Evolutionary conservation across 352 stramenopile genomes (phyloP), one percentile per base, ranked within the genome.

Genomic region (Phytopythium mirpurense): DNA sequence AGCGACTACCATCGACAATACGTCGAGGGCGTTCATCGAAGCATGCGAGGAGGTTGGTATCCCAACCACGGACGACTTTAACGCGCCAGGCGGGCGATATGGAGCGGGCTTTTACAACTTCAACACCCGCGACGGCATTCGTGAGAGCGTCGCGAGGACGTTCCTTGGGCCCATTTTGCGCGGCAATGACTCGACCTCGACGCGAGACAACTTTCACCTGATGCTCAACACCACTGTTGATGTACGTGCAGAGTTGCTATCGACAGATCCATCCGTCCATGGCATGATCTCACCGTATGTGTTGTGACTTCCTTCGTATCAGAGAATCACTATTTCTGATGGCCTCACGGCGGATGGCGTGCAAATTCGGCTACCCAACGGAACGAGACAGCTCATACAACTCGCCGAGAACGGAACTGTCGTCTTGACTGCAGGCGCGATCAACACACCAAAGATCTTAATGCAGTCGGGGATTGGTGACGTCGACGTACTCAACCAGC

Each of bases 81-180:
- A 97, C 55, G 70, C 74, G 24, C 84, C 86, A n/a, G 56, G 54
- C 9, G 72, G 70, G 16, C 67, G 87, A 16, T 65, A 72, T 36
- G 89, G 89, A 7, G 82, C 65, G 27, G 89, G 87, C 1, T 90
- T 77, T 40, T 97, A 96, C 59, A 67, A 94, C 54, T 96, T 97
- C 19, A 93, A 93, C 59, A 91, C 90, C 40, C 67, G 74, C 6
- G 51, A 93, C 38, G 88, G 88, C 29, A 62, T 95, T 21, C 80
- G 88, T 3, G 78, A 94, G 49, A 95, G 86, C 45, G 87, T 86
- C 8, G 83, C 82, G 21, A 63, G 86, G 41, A 68, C 76, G 6
- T 81, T 95, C 31, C 61, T 96, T 9, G 78, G 73, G 8, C 76
- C 79, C 6, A 68, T 90, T 16, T 18, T 87, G 19, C 56, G 73